Evolutionary conservation across 257 asterid genomes (phyloP).

Genomic region (Mentha longifolia): DNA sequence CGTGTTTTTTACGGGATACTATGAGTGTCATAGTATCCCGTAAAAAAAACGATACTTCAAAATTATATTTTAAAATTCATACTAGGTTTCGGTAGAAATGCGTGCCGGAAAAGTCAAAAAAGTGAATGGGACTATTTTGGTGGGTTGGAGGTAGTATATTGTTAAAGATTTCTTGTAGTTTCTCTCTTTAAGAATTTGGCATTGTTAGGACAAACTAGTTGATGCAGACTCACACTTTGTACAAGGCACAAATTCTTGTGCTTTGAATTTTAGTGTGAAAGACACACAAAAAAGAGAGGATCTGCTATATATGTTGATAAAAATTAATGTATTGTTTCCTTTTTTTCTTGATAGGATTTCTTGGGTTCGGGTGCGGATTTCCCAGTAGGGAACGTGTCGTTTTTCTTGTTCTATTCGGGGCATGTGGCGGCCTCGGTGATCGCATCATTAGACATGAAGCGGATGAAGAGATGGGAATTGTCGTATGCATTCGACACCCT

Average conservation of each 20-base stretch:
- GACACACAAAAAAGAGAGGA: neutral
- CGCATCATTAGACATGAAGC: conserved; percentile 88
- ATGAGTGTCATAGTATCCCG: too few species aligned
- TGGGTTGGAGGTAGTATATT: too few species aligned
- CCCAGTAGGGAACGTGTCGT: conserved; percentile 94
- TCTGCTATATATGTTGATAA: neutral
- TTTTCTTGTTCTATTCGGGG: conserved; percentile 87
- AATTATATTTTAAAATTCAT: too few species aligned
- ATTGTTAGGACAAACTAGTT: conserved; percentile 21
- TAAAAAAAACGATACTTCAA: too few species aligned
- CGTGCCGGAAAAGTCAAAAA: too few species aligned
- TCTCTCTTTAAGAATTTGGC: conserved; percentile 3
- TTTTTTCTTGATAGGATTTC: conserved; percentile 56
- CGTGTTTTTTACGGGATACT: too few species aligned
- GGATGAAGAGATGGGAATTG: conserved; percentile 75
- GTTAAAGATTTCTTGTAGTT: conserved; percentile 1
- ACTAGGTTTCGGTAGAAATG: too few species aligned
- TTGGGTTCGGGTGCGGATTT: conserved; percentile 94
- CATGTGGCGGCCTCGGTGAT: conserved; percentile 94
- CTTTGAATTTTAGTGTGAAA: neutral
- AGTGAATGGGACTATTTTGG: too few species aligned
- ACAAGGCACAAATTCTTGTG: neutral
- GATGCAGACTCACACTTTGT: neutral
- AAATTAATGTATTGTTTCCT: neutral
- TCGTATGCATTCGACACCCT: conserved; percentile 66